Conservation (phyloP, 2,329 filamentous ascomycete genomes). For the Epichloe hybrida region DNA sequence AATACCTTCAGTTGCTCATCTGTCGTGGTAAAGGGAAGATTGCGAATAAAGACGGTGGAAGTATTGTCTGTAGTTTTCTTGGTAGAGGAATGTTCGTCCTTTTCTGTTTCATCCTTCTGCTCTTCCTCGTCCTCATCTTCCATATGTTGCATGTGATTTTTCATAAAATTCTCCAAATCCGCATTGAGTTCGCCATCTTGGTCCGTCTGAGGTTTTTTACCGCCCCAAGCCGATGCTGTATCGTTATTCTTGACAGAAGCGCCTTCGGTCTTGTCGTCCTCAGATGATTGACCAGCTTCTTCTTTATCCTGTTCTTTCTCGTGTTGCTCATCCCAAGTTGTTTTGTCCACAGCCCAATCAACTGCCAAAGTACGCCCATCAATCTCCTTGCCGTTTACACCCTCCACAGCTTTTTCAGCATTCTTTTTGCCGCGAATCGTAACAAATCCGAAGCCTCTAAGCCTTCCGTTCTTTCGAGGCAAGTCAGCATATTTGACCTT, state of each 20-base stretch:
- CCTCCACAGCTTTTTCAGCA: conserved; percentile 74
- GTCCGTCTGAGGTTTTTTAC: conserved; percentile 14
- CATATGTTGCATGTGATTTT: conserved; percentile 42
- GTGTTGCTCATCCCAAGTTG: conserved; percentile 61
- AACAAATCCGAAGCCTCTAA: conserved; percentile 87
- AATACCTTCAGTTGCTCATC: conserved; percentile 75
- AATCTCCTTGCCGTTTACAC: conserved; percentile 77
- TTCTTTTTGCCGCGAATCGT: conserved; percentile 79
- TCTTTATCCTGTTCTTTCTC: conserved; percentile 24
- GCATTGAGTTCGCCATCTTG: conserved; percentile 31
- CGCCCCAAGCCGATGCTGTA: conserved; percentile 12
- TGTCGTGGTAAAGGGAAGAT: conserved; percentile 77
- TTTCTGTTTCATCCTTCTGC: conserved; percentile 29
- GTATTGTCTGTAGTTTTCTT: conserved; percentile 45
- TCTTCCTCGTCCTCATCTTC: conserved; percentile 43
- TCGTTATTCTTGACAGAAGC: conserved; percentile 16
- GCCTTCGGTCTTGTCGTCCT: conserved; percentile 20
- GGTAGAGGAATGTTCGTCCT: conserved; percentile 15
- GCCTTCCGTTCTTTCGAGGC: conserved; percentile 61
- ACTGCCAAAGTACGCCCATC: conserved; percentile 83
- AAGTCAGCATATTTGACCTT: conserved; percentile 82
- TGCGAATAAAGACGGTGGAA: conserved; percentile 81
- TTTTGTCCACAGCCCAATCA: conserved; percentile 92
- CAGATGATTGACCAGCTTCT: conserved; percentile 17
- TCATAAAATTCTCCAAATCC: conserved; percentile 41